These are phyloP conservation scores for Penicillium odoratum DNA, from an alignment of 495 filamentous ascomycete genomes.

Conservation along the genomic window DNA sequence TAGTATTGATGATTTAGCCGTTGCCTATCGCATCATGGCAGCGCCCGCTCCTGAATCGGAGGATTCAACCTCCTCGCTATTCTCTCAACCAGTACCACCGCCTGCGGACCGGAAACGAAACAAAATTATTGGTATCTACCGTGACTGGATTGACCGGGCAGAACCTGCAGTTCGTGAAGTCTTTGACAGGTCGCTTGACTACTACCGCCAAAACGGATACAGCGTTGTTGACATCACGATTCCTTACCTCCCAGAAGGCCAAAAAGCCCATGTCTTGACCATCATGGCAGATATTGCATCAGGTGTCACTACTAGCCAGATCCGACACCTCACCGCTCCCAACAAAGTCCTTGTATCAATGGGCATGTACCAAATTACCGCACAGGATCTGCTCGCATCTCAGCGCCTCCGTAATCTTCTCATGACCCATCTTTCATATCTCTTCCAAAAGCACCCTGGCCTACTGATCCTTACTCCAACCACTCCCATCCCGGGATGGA, in stretches of 20 bases:
- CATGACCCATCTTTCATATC: conserved; percentile 77
- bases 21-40: conserved; percentile 76
- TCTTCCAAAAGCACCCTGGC: conserved; percentile 73
- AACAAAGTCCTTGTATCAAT: conserved; percentile 74
- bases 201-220: conserved; percentile 65
- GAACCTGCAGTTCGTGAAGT: conserved; percentile 59
- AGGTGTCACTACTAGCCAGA: conserved; percentile 36
- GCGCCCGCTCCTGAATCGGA: conserved; percentile 59
- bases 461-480: conserved; percentile 80
- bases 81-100: conserved; percentile 45
- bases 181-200: conserved; percentile 60
- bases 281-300: conserved; percentile 70
- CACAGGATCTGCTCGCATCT: conserved; percentile 68
- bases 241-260: conserved; percentile 71
- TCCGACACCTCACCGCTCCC: conserved; percentile 58
- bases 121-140: conserved; percentile 68
- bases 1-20: conserved; percentile 77
- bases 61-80: conserved; percentile 49
- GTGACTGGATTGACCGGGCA: conserved; percentile 72
- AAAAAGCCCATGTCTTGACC: conserved; percentile 76
- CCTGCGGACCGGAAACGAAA: conserved; percentile 26
- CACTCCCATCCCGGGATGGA: conserved; percentile 74
- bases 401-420: conserved; percentile 73
- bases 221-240: conserved; percentile 69
- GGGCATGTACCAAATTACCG: conserved; percentile 59